phyloP scores from a whole-genome alignment of 441 rosid species.

The Syzygium syzygioides region DNA sequence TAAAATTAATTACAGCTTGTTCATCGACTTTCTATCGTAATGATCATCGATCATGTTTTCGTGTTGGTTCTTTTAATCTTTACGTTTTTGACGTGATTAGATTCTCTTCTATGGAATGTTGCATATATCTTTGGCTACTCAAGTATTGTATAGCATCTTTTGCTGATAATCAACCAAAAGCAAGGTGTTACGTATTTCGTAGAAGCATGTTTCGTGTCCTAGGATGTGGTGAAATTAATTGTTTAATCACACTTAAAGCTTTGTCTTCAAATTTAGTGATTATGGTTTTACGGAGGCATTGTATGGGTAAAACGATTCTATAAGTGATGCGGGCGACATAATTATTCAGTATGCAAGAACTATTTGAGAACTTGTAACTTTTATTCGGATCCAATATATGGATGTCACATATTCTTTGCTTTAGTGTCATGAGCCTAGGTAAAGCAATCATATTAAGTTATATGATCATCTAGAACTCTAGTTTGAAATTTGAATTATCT shows the following conservation, averaged over 20 bases:
- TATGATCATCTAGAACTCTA: neutral
- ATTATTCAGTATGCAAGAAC: neutral
- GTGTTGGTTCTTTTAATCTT: neutral
- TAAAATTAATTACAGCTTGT: neutral
- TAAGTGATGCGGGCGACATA: neutral
- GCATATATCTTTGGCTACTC: neutral
- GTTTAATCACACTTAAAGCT: rapidly evolving
- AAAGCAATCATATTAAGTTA: neutral
- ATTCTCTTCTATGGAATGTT: neutral
- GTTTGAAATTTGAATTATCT: neutral
- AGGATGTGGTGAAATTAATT: neutral
- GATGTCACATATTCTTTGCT: no score
- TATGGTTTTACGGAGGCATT: neutral
- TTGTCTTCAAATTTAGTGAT: neutral
- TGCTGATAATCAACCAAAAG: neutral
- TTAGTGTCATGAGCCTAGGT: neutral
- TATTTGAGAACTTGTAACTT: neutral
- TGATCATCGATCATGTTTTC: neutral
- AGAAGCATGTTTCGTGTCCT: neutral
- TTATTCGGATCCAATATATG: neutral
- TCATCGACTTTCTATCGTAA: neutral
- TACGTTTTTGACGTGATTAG: neutral
- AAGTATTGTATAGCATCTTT: neutral
- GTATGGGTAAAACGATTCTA: neutral
- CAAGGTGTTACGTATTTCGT: neutral